A percentile compares a stretch with the other conserved stretches of the same genome.
Evolutionary conservation across 1,284 basidiomycete genomes (phyloP).

Genomic region (Puccinia polysora): DNA sequence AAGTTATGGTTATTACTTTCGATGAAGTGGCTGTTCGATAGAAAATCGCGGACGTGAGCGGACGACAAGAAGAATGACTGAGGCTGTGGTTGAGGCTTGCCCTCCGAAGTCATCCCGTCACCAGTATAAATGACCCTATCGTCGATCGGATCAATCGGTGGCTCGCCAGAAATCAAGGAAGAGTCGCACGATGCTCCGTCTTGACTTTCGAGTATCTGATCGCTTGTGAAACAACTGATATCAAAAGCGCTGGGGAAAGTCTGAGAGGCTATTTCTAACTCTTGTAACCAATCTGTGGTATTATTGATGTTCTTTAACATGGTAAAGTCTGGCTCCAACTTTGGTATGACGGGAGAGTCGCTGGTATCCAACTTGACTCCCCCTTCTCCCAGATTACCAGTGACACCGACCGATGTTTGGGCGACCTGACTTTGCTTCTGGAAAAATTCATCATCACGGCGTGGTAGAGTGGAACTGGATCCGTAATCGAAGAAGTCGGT

Average conservation of each 20-base stretch:
- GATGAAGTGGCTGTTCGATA: neutral
- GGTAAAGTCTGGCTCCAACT: constrained; percentile 3
- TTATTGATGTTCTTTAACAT: neutral
- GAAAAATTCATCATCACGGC: constrained; percentile 2
- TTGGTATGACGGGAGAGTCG: neutral
- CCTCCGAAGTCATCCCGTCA: constrained; percentile 6
- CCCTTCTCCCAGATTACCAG: neutral
- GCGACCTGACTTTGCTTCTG: neutral
- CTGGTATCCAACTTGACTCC: neutral
- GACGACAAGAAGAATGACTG: constrained; percentile 1
- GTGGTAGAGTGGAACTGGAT: neutral
- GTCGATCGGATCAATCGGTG: constrained; percentile 1
- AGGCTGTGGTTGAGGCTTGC: neutral
- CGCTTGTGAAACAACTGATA: constrained; percentile 4
- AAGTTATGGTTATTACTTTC: neutral
- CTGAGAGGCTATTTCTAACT: constrained; percentile 19
- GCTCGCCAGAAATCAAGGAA: constrained; percentile 20
- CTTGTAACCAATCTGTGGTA: constrained; percentile 27
- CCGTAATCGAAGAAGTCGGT: constrained; percentile 24
- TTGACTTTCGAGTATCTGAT: constrained; percentile 5
- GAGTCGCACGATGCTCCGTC: constrained; percentile 17
- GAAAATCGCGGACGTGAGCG: neutral
- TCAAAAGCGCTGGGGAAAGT: constrained; percentile 38
- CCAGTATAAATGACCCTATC: constrained; percentile 31
- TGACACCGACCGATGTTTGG: constrained; percentile 1